Conservation (phyloP, 2,329 filamentous ascomycete species). For the Sclerotinia borealis region DNA sequence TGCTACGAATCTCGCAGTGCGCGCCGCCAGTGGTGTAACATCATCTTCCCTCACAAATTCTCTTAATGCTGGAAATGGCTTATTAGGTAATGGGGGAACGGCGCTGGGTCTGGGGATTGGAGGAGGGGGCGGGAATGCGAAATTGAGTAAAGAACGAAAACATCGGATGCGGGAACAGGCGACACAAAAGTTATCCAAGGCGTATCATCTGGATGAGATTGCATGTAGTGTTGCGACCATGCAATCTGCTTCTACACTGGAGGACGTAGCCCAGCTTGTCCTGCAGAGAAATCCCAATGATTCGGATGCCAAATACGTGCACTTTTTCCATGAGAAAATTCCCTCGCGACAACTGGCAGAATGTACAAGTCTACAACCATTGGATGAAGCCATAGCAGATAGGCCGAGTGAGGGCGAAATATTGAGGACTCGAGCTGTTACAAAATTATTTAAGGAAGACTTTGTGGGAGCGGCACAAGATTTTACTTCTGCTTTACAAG, state of each 20-base stretch:
- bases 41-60: conserved; percentile 56
- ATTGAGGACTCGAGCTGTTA: conserved; percentile 66
- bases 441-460: conserved; percentile 70
- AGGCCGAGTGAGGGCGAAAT: conserved; percentile 59
- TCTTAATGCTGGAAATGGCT: conserved; percentile 44
- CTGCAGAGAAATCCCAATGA: conserved; percentile 63
- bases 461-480: conserved; percentile 64
- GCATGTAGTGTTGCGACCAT: conserved; percentile 77
- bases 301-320: conserved; percentile 76
- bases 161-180: conserved; percentile 77
- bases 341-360: conserved; percentile 67
- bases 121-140: conserved; percentile 52
- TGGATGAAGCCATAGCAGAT: conserved; percentile 62
- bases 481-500: conserved; percentile 58
- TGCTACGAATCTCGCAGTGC: conserved; percentile 69
- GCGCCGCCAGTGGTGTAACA: conserved; percentile 67
- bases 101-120: conserved; percentile 53
- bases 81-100: conserved; percentile 41
- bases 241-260: conserved; percentile 71
- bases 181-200: conserved; percentile 68
- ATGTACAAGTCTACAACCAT: conserved; percentile 58
- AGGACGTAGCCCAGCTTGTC: conserved; percentile 69
- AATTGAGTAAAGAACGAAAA: conserved; percentile 69
- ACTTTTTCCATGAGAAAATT: conserved; percentile 90
- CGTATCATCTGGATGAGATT: conserved; percentile 77